Percentiles rank a stretch among this genome's conserved stretches.
Conservation (phyloP, 305 asterid species). For the Vinca major region DNA sequence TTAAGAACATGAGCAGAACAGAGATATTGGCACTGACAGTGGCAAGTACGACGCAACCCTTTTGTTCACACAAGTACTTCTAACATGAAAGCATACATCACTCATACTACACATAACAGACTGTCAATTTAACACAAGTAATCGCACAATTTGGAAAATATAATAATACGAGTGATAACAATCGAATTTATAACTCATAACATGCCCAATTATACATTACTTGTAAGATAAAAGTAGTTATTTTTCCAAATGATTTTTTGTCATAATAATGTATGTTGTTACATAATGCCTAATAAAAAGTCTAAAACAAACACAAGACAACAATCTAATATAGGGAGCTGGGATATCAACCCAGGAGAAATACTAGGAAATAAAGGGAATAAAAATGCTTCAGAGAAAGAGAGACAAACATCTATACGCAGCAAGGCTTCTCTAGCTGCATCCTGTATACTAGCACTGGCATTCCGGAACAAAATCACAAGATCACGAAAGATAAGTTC, state of each 20-base stretch:
- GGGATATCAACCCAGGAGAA: background rate
- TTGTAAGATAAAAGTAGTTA: background rate
- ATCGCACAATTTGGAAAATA: too few relatives aligned
- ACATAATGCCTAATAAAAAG: background rate
- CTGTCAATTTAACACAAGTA: background rate
- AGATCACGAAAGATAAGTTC: conserved; percentile 52
- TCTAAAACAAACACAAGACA: background rate
- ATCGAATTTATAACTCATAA: background rate
- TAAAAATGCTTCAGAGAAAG: conserved; percentile 7
- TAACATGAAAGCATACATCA: background rate
- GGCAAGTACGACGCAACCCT: background rate
- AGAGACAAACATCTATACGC: conserved; percentile 54
- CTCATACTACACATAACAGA: background rate
- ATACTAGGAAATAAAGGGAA: background rate
- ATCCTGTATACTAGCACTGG: conserved; percentile 48
- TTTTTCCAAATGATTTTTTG: background rate
- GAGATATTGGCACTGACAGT: background rate
- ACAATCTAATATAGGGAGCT: background rate
- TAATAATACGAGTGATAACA: background rate
- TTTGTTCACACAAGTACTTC: background rate
- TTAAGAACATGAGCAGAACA: background rate
- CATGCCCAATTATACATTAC: background rate
- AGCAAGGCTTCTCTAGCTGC: conserved; percentile 64
- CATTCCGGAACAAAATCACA: conserved; percentile 55
- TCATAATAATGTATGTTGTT: background rate